Base-by-base conservation (phyloP, 345 rosid genomes). In the Melaleuca quinquenervia region DNA sequence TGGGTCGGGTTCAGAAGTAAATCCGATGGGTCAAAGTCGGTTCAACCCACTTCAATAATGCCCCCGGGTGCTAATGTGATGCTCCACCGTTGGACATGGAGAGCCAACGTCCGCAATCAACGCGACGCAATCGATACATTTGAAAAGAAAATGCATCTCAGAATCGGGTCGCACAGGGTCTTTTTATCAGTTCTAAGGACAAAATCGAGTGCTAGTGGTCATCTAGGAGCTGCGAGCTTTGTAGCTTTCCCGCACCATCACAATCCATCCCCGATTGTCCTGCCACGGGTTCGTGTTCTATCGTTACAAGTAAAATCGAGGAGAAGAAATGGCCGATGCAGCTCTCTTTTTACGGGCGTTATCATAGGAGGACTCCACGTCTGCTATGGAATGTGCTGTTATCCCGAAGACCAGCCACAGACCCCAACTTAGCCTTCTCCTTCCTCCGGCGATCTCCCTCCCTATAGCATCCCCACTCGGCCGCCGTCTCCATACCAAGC, bases 331-430 rank as follows among this genome's bases (percentile, higher is more conserved):
- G 52, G 16, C 52, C 52, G 13, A 11, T 11, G 52, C 16, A 50
- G 16, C 52, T 50, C 55, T 18, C 24, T 54, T 26, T 4, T 21
- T 10, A 32, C 4, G 45, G 3, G 24, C 45, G 0, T 64, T 18
- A 36, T 36, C 0, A 18, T 18, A 32, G n/a, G n/a, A 18, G 24
- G 32, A 32, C 32, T 3, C 11, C 0, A 3, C 0, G 1, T 64
- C 12, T 2, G 1, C 0, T 16, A 32, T 5, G 7, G 1, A 32
- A 64, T 62, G n/a, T n/a, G n/a, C n/a, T n/a, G n/a, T n/a, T n/a
- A n/a, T n/a, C n/a, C 41, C 41, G 41, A 41, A 41, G 41, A 41
- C 41, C 2, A 41, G 41, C 41, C 41, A 41, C 41, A 41, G 41
- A 41, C 41, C 41, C 3, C 2, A 41, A 41, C 41, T 41, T 41